Evolutionary conservation across 1,284 basidiomycete species (phyloP), one percentile per base, ranked within the genome.

Genomic region (Irpex lacteus): DNA sequence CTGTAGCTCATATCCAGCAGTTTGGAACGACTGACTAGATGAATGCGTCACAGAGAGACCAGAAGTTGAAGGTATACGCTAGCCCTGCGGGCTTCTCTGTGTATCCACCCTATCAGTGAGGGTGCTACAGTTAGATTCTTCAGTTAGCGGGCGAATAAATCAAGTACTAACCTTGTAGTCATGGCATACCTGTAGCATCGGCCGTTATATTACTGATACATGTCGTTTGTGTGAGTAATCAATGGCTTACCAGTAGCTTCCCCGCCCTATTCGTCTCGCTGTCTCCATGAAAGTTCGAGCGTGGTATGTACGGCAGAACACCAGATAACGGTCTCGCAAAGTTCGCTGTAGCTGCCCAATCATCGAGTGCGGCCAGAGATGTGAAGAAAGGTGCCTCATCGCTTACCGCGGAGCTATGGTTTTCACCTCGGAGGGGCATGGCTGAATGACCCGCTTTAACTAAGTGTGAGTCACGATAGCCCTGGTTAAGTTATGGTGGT

Each of bases 61-160:
- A 92, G 71, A 90, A 94, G 69, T 93, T 92, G 75, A 94, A 94
- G 0, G 92, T 91, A 70, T 95, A 95, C 0, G 85, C 84, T 3
- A 87, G 75, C 5, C 78, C 77, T 13, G 81, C 82, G 0, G 87
- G 85, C 21, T 75, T 78, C 70, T 95, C 94, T 2, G 77, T 85
- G 72, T 95, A 95, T 37, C 93, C 94, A 50, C 93, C 93, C 89
- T 94, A 34, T 34, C 32, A 34, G 32, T 34, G 32, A 34, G 32
- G 32, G 32, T 34, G 32, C 32, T 34, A 34, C 32, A 34, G 32
- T 34, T 34, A 34, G 32, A 34, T 34, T 3, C 5, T 34, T 34
- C 32, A 34, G 5, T 34, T 34, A 6, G 6, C 32, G 32, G 32
- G 32, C 32, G 32, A 34, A 6, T 34, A 34, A 6, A 34, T 34